These are phyloP conservation scores for Cyclocybe cylindracea DNA, from an alignment of 768 basidiomycete genomes.

Conservation along the genomic window DNA sequence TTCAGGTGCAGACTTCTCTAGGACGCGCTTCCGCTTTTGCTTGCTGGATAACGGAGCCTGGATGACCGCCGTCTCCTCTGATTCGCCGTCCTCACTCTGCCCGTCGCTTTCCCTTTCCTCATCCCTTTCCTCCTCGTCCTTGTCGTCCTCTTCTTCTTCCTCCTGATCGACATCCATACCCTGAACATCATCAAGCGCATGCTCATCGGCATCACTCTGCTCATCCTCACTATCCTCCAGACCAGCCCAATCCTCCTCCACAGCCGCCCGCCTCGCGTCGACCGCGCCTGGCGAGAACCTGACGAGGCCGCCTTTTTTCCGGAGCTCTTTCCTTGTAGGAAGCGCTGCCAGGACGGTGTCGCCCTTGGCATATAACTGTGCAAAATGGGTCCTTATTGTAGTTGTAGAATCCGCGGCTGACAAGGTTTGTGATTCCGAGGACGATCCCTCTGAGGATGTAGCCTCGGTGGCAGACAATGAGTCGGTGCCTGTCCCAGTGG, in stretches of 20 bases:
- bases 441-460: neutral
- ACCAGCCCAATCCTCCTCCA: conserved; percentile 45
- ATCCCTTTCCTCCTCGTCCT: conserved; percentile 38
- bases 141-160: conserved; percentile 39
- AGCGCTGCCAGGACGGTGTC: conserved; percentile 48
- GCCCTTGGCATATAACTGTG: conserved; percentile 46
- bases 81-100: conserved; percentile 38
- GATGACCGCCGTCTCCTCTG: conserved; percentile 37
- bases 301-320: conserved; percentile 62
- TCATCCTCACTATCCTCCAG: conserved; percentile 35
- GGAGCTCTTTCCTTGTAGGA: conserved; percentile 65
- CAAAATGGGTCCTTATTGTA: conserved; percentile 5
- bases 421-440: conserved; percentile 6
- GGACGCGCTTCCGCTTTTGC: conserved; percentile 47
- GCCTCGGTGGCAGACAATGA: conserved; percentile 2
- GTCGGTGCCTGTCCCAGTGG: conserved; percentile 10
- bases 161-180: conserved; percentile 36
- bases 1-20: conserved; percentile 23
- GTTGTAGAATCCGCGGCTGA: no score
- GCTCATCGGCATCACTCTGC: conserved; percentile 32
- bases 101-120: conserved; percentile 27
- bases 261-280: conserved; percentile 39
- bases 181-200: conserved; percentile 28
- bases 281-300: conserved; percentile 38
- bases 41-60: conserved; percentile 33